Evolutionary conservation across 2,329 filamentous ascomycete species (phyloP).

Genomic region (Claviceps africana): DNA sequence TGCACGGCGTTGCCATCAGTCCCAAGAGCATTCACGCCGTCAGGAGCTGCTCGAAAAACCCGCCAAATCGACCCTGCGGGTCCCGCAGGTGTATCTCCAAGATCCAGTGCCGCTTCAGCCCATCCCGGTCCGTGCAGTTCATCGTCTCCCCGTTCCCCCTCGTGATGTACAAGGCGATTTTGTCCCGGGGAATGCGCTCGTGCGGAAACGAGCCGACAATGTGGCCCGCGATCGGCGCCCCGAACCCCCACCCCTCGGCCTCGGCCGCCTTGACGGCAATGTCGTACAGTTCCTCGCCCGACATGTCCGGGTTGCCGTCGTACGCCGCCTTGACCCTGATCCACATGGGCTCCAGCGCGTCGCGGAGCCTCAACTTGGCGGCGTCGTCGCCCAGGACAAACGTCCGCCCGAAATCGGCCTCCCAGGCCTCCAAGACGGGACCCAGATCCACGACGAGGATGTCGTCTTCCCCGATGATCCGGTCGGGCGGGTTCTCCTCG

Average conservation of each 20-base stretch:
- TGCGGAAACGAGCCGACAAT: constrained; percentile 36
- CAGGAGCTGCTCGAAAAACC: constrained; percentile 28
- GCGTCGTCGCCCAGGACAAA: constrained; percentile 35
- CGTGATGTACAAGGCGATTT: constrained; percentile 29
- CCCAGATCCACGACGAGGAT: constrained; percentile 38
- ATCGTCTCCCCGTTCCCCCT: constrained; percentile 29
- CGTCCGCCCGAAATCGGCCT: constrained; percentile 39
- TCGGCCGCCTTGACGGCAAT: constrained; percentile 24
- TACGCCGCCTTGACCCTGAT: constrained; percentile 27
- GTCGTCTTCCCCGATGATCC: constrained; percentile 31
- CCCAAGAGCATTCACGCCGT: constrained; percentile 7
- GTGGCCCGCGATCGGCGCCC: constrained; percentile 31
- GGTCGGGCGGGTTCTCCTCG: constrained; percentile 34
- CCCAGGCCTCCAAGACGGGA: constrained; percentile 37
- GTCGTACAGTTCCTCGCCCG: constrained; percentile 32
- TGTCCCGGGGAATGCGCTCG: constrained; percentile 35
- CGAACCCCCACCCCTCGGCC: constrained; percentile 29
- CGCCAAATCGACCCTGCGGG: constrained; percentile 21
- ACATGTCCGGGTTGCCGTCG: constrained; percentile 26
- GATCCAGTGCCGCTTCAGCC: constrained; percentile 33
- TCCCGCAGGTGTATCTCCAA: constrained; percentile 34
- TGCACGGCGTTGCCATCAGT: background rate
- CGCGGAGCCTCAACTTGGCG: constrained; percentile 28
- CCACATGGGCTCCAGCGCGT: constrained; percentile 33
- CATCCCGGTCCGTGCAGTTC: constrained; percentile 23